phyloP scores from a whole-genome alignment of 257 asterid genomes.

The Solanum acaule region DNA sequence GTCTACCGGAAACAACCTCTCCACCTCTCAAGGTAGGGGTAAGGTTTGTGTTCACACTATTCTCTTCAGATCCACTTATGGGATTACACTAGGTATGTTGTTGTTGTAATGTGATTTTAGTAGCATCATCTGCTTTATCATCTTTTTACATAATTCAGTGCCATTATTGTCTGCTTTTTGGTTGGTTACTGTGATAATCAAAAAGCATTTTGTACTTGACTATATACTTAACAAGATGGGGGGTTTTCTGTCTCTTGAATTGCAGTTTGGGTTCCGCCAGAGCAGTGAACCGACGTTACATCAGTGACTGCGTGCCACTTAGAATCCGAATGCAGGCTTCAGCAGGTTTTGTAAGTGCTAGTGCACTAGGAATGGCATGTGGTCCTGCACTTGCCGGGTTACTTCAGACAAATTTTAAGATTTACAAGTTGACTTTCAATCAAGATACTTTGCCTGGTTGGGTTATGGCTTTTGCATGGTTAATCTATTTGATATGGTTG shows the following conservation, averaged over 20 bases:
- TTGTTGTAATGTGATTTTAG: background rate
- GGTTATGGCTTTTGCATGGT: conserved; percentile 90
- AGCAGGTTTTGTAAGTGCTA: conserved; percentile 99
- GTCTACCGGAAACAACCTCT: background rate
- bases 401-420: conserved; percentile 66
- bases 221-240: background rate
- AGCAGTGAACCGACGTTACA: conserved; percentile 93
- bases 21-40: background rate
- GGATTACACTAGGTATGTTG: background rate
- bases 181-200: background rate
- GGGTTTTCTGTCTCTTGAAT: background rate
- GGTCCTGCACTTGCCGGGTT: conserved; percentile 98
- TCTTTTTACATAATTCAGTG: background rate
- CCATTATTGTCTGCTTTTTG: background rate
- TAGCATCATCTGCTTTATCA: background rate
- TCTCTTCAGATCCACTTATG: background rate
- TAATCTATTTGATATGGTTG: conserved; percentile 63
- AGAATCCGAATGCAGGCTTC: conserved; percentile 94
- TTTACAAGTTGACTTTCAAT: conserved; percentile 64
- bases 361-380: conserved; percentile 99
- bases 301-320: conserved; percentile 95
- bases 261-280: conserved; percentile 96
- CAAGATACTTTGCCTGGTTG: conserved; percentile 92
- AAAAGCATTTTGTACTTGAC: background rate
- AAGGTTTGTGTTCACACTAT: background rate